Evolutionary conservation across 176 grass and related monocot genomes (phyloP).

Genomic region (Phoenix roebelenii): DNA sequence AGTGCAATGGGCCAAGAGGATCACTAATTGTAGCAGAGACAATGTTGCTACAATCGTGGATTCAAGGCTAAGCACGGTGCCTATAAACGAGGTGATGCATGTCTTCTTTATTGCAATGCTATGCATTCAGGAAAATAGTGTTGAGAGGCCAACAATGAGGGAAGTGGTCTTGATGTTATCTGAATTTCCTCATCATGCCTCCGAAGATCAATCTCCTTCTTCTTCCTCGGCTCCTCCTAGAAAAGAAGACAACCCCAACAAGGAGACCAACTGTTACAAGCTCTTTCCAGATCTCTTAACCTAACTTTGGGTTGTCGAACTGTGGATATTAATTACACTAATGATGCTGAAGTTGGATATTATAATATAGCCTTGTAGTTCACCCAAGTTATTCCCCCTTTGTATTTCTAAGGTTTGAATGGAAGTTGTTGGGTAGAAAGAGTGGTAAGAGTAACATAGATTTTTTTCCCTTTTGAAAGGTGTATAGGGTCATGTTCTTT

Average conservation of each 20-base stretch:
- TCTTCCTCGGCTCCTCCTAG: neutral
- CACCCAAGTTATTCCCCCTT: no score
- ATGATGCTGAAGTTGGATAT: conserved; percentile 7
- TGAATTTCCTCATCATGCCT: conserved; percentile 38
- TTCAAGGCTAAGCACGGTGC: conserved; percentile 32
- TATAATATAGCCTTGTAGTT: no score
- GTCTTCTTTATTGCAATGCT: conserved; percentile 86
- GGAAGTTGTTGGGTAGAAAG: no score
- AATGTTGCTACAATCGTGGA: conserved; percentile 40
- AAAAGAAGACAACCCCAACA: conserved; percentile 20
- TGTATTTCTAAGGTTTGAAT: no score
- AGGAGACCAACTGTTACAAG: conserved; percentile 60
- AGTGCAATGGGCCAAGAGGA: conserved; percentile 76
- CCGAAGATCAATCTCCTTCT: conserved; percentile 29
- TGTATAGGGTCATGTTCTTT: conserved; percentile 42
- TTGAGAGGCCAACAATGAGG: conserved; percentile 83
- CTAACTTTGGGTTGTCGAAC: conserved; percentile 1
- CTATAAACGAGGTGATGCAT: conserved; percentile 58
- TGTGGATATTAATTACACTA: conserved; percentile 7
- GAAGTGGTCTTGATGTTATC: conserved; percentile 94
- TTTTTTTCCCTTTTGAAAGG: conserved; percentile 22
- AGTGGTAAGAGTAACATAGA: no score
- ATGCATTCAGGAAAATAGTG: conserved; percentile 85
- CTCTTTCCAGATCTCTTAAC: conserved; percentile 77
- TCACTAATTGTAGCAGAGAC: conserved; percentile 43